Base-by-base conservation (phyloP, 2,329 filamentous ascomycete species). In the Laburnicola sp. region DNA sequence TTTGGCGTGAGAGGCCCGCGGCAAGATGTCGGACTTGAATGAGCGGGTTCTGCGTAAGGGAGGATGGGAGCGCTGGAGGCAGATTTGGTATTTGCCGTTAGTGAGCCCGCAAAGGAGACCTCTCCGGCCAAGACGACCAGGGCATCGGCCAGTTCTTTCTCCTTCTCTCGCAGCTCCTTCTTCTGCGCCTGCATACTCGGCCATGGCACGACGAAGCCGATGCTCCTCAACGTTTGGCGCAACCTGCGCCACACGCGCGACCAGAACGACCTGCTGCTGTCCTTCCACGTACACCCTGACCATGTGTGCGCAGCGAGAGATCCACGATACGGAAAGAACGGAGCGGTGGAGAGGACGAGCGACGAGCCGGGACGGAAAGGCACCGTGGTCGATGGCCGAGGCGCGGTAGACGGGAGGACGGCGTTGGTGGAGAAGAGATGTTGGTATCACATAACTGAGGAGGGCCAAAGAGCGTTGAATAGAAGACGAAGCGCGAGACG, bases 141-240 rank as follows among this genome's bases (percentile, higher is more conserved):
- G 4, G 65, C 67, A 53, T 71, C 68, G 8, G 68, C 68, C 26
- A 70, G 50, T 50, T 70, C 64, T 40, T 66, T 71, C 26, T 71
- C 68, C 43, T 63, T 69, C 45, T 68, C 64, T 4, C 57, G 54
- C 51, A 70, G 34, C 49, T 71, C 67, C 40, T 58, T 51, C 48
- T 66, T 59, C 48, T 70, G 67, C 9, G 64, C 62, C 51, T 70
- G 67, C 66, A 71, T 69, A 34, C 65, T 66, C 42, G 67, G 57
- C 68, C 67, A 71, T 56, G 68, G 67, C 30, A 71, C 67, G 10
- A 70, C 65, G 21, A 70, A 70, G 50, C 68, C 63, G 21, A 70
- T 71, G 48, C 67, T 69, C 55, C 62, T 66, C 9, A 66, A 67
- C 47, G 67, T 71, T 31, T 70, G 64, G 63, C 62, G 63, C 53